A percentile compares a stretch with the other conserved stretches of the same genome.
Evolutionary conservation across 1,284 basidiomycete species (phyloP).

Genomic region (Irpex sp.): DNA sequence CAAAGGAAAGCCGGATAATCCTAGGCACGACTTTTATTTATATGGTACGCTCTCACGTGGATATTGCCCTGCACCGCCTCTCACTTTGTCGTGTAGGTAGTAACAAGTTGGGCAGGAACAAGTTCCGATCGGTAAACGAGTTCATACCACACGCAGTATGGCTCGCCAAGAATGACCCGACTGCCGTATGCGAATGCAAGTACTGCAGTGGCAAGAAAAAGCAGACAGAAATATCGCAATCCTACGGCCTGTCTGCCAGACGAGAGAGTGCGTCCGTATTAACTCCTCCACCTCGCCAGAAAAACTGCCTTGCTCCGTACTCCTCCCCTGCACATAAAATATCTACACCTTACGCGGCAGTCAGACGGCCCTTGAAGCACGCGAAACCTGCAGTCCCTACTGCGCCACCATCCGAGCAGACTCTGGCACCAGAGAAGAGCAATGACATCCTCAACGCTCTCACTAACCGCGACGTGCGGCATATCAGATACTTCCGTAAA

Average conservation of each 20-base stretch:
- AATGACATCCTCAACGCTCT: slow-evolving; percentile 54
- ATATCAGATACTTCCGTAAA: slow-evolving; percentile 57
- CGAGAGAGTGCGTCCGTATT: slow-evolving; percentile 9
- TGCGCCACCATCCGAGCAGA: slow-evolving; percentile 40
- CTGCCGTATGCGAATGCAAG: slow-evolving; percentile 66
- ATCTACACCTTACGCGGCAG: slow-evolving; percentile 38
- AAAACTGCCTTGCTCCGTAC: not conserved
- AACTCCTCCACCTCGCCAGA: slow-evolving; percentile 7
- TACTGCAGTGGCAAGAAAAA: slow-evolving; percentile 64
- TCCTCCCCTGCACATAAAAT: slow-evolving; percentile 2
- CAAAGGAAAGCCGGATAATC: slow-evolving; percentile 49
- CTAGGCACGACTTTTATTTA: slow-evolving; percentile 76
- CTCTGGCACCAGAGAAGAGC: slow-evolving; percentile 54
- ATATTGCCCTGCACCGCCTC: not conserved
- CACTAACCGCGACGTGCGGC: slow-evolving; percentile 32
- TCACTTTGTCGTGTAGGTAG: slow-evolving; percentile 35
- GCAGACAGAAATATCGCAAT: slow-evolving; percentile 64
- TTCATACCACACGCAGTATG: slow-evolving; percentile 80
- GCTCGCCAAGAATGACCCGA: slow-evolving; percentile 55
- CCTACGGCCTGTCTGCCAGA: slow-evolving; percentile 37
- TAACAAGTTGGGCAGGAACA: slow-evolving; percentile 26
- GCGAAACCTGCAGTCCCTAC: slow-evolving; percentile 20
- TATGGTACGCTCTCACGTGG: slow-evolving; percentile 47
- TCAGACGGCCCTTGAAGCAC: slow-evolving; percentile 48
- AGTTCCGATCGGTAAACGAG: slow-evolving; percentile 77